A percentile compares a stretch with the other conserved stretches of the same genome.
Evolutionary conservation across 257 asterid genomes (phyloP).

Genomic region (Lantana camara): DNA sequence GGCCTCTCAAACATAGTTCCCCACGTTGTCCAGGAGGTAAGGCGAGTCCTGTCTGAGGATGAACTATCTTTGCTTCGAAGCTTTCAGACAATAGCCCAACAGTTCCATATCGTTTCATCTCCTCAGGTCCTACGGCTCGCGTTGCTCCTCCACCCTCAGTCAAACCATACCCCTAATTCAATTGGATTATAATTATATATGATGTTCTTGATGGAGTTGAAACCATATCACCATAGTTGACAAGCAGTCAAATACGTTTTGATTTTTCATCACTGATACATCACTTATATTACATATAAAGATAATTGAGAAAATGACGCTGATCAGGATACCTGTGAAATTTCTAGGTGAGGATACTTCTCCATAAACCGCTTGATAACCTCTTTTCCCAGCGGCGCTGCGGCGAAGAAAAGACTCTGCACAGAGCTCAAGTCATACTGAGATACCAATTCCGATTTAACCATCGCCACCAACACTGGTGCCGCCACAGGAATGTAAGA

Average conservation of each 20-base stretch:
- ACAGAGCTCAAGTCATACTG: constrained; percentile 75
- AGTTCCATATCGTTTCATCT: constrained; percentile 56
- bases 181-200: neutral
- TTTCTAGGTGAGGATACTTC: constrained; percentile 60
- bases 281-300: too few species aligned
- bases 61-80: constrained; percentile 83
- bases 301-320: too few species aligned
- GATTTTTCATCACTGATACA: too few species aligned
- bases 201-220: too few species aligned
- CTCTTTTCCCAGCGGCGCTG: constrained; percentile 93
- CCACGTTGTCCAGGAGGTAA: constrained; percentile 77
- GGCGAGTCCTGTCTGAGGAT: constrained; percentile 66
- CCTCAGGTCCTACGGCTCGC: constrained; percentile 60
- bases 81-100: constrained; percentile 70
- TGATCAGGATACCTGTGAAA: constrained; percentile 81
- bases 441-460: constrained; percentile 68
- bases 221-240: too few species aligned
- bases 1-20: constrained; percentile 86
- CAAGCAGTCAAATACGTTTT: too few species aligned
- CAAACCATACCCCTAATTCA: constrained; percentile 79
- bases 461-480: constrained; percentile 83
- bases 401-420: constrained; percentile 67
- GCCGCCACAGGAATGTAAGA: constrained; percentile 80
- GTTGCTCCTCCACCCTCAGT: constrained; percentile 84
- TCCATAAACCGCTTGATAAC: constrained; percentile 55